phyloP scores from a whole-genome alignment of 805 yeast genomes.

The Ogataea corticis region DNA sequence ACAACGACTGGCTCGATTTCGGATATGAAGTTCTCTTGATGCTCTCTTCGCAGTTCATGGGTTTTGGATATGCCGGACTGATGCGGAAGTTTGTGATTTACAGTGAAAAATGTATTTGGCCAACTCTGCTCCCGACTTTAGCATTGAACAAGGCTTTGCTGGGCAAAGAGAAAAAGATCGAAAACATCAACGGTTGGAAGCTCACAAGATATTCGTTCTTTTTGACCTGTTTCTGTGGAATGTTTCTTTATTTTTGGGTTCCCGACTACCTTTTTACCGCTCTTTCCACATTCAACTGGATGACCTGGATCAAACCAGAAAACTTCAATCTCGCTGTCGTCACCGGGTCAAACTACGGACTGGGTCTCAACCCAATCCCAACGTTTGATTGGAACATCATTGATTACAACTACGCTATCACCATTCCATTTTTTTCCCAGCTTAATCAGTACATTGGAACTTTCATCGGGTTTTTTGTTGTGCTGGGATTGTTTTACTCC shows the following conservation, averaged over 20 bases:
- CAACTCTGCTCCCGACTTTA: conserved; percentile 58
- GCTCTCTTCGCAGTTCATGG: conserved; percentile 61
- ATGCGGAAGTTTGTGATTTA: conserved; percentile 58
- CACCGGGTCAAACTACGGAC: conserved; percentile 61
- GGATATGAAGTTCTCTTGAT: conserved; percentile 57
- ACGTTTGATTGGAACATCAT: conserved; percentile 72
- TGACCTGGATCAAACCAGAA: conserved; percentile 65
- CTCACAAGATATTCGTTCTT: conserved; percentile 54
- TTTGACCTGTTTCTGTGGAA: conserved; percentile 36
- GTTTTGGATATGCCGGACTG: conserved; percentile 68
- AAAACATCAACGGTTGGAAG: conserved; percentile 61
- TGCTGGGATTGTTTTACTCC: conserved; percentile 54
- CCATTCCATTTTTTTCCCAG: conserved; percentile 56
- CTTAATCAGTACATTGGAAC: conserved; percentile 48
- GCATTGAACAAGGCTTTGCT: conserved; percentile 57
- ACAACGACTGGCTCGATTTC: conserved; percentile 27
- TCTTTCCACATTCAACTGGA: conserved; percentile 60
- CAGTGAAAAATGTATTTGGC: conserved; percentile 74
- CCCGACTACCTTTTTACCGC: conserved; percentile 63
- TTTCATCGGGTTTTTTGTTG: conserved; percentile 51
- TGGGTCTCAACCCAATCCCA: conserved; percentile 59
- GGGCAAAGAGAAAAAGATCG: conserved; percentile 41
- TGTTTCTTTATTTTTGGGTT: conserved; percentile 51
- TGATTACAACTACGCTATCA: conserved; percentile 58
- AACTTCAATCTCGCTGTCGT: conserved; percentile 62